phyloP scores from a whole-genome alignment of 306 rosid species.

The Dryas octopetala region DNA sequence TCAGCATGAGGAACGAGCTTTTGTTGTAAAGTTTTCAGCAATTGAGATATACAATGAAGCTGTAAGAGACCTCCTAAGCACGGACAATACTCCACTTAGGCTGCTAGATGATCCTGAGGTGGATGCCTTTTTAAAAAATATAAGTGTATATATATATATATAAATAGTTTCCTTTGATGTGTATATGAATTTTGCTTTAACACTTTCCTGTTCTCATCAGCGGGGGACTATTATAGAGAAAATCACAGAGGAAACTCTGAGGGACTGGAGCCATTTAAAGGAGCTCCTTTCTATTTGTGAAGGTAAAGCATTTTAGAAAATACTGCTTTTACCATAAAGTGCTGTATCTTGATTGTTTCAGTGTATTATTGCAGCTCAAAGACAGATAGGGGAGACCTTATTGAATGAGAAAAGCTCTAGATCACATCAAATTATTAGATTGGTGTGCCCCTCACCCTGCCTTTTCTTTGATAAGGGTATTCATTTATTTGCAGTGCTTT shows the following conservation, averaged over 20 bases:
- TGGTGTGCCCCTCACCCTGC: slow-evolving; percentile 48
- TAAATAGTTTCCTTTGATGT: slow-evolving; percentile 4
- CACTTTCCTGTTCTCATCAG: slow-evolving; percentile 46
- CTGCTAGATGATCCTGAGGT: slow-evolving; percentile 99
- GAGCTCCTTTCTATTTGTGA: slow-evolving; percentile 89
- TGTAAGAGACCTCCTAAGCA: slow-evolving; percentile 91
- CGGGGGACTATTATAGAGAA: slow-evolving; percentile 85
- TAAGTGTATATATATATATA: too few species aligned
- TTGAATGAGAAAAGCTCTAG: slow-evolving; percentile 95
- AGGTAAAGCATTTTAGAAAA: slow-evolving; percentile 52
- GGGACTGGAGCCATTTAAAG: slow-evolving; percentile 83
- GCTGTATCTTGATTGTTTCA: slow-evolving; percentile 16
- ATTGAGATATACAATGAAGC: slow-evolving; percentile 97
- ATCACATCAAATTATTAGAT: slow-evolving; percentile 93
- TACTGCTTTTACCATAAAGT: slow-evolving; percentile 18
- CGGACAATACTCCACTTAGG: slow-evolving; percentile 79
- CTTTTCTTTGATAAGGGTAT: slow-evolving; percentile 3
- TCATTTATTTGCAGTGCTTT: slow-evolving; percentile 23
- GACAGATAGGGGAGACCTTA: slow-evolving; percentile 93
- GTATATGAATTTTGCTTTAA: slow-evolving; percentile 22
- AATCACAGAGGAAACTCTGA: slow-evolving; percentile 82
- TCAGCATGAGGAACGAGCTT: slow-evolving; percentile 98
- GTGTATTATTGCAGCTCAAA: slow-evolving; percentile 72
- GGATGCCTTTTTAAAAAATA: slow-evolving; percentile 10
- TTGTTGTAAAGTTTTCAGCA: slow-evolving; percentile 84